Percentiles rank a stretch among this genome's conserved stretches.
These are phyloP conservation scores for Cymbomonas tetramitiformis DNA, from an alignment of 139 green algal species.

Conservation along the genomic window DNA sequence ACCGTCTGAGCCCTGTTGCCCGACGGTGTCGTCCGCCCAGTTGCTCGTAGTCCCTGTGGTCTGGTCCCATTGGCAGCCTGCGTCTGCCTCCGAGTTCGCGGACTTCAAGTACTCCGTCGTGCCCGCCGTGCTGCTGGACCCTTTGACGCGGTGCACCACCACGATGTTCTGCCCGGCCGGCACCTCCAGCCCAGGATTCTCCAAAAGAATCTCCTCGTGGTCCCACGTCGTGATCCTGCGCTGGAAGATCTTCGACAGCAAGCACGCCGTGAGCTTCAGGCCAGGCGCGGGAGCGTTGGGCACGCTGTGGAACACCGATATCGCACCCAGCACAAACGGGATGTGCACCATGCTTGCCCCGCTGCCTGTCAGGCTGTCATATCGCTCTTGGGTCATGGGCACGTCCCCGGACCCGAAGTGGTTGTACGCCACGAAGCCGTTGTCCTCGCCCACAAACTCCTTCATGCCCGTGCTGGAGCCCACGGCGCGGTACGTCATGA, in stretches of 20 bases:
- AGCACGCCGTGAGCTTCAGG: constrained; percentile 16
- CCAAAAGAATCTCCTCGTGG: constrained; percentile 16
- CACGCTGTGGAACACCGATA: constrained; percentile 28
- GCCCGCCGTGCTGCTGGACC: constrained; percentile 13
- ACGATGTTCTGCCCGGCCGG: constrained; percentile 18
- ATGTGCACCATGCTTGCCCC: constrained; percentile 16
- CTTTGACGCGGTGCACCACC: constrained; percentile 16
- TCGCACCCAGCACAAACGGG: constrained; percentile 23
- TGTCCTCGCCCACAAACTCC: constrained; percentile 17
- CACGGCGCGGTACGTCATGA: constrained; percentile 24
- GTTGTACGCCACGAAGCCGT: constrained; percentile 7
- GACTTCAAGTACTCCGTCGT: constrained; percentile 17
- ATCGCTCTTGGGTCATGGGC: constrained; percentile 8
- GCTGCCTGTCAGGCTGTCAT: not conserved
- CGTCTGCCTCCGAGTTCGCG: not conserved
- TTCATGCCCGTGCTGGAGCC: constrained; percentile 11
- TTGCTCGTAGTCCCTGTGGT: no score
- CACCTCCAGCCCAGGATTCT: constrained; percentile 16
- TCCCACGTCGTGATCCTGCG: constrained; percentile 26
- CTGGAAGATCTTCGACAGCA: constrained; percentile 20
- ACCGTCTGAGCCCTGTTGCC: no score
- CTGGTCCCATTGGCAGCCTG: no score
- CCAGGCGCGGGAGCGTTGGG: not conserved
- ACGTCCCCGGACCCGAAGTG: constrained; percentile 25
- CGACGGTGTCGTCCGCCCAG: no score